phyloP scores from a whole-genome alignment of 192 early-diverging fungal genomes.

The Backusella psychrophila region DNA sequence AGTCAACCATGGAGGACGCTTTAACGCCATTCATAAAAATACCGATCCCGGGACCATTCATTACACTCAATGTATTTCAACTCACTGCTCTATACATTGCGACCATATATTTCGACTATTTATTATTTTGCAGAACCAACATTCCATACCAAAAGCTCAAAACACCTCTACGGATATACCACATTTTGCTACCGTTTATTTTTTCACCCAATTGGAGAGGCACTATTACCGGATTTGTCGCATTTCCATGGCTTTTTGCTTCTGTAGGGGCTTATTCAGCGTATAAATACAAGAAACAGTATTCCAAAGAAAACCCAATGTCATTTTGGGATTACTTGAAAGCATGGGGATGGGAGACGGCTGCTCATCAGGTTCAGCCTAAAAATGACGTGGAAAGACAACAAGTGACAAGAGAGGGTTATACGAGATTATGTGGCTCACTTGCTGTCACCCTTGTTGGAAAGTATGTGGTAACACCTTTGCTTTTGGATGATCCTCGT shows the following conservation, averaged over 20 bases:
- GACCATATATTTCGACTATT: not conserved
- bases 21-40: not conserved
- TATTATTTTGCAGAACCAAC: not conserved
- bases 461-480: not conserved
- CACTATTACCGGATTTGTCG: not conserved
- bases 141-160: not conserved
- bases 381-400: not conserved
- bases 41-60: not conserved
- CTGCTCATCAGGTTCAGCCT: not conserved
- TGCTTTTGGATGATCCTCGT: slow-evolving; percentile 7
- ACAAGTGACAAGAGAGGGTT: not conserved
- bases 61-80: not conserved
- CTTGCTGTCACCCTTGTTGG: not conserved
- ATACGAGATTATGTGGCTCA: not conserved
- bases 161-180: not conserved
- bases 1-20: not conserved
- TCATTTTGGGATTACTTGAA: not conserved
- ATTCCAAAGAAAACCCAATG: not conserved
- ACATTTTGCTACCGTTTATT: not conserved
- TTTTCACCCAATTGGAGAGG: not conserved
- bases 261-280: not conserved
- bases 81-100: not conserved
- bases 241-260: not conserved
- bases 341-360: not conserved
- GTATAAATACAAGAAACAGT: not conserved